Base-by-base conservation (phyloP, 2,329 filamentous ascomycete species). In the Aureobasidium zeae region DNA sequence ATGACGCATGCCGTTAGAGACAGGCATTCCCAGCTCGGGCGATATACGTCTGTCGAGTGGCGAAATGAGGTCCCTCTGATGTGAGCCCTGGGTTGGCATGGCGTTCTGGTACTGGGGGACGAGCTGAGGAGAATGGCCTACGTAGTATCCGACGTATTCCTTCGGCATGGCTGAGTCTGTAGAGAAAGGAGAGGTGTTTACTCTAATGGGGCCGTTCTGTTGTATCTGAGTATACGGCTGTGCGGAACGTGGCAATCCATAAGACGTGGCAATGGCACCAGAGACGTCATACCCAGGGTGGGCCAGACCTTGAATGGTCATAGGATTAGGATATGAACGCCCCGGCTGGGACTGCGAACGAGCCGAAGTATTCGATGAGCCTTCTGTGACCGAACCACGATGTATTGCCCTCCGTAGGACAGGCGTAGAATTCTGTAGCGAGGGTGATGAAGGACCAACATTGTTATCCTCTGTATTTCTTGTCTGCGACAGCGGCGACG, bases 331-430 rank as follows among this genome's bases (percentile, higher is more conserved):
- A 35, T 64, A 50, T 6, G 62, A 63, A 25, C 69, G 65, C 15
- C 68, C 64, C 43, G 69, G 69, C 48, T 72, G 69, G 6, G 68
- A 71, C 44, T 72, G 69, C 24, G 69, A 72, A 33, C 69, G 62
- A 32, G 63, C 57, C 7, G 67, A 64, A 35, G 56, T 61, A 13
- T 51, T 51, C 11, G 56, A 48, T 10, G 58, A 57, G 19, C 65
- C 64, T 47, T 67, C 68, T n/a, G 64, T 59, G 35, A 68, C 59
- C 4, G 65, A 66, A 9, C 60, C 57, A 11, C 67, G 61, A 48
- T 70, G 67, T 2, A 60, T 57, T 13, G 61, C 59, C 48, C 67
- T 54, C 21, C 66, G 61, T 26, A 67, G 52, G n/a, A 61, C 57
- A 12, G 69, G 67, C 22, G 66, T 55, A 39, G 66, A 63, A 38